These are phyloP conservation scores for Kuraishia capsulata DNA, from an alignment of 805 yeast species.

Conservation along the genomic window DNA sequence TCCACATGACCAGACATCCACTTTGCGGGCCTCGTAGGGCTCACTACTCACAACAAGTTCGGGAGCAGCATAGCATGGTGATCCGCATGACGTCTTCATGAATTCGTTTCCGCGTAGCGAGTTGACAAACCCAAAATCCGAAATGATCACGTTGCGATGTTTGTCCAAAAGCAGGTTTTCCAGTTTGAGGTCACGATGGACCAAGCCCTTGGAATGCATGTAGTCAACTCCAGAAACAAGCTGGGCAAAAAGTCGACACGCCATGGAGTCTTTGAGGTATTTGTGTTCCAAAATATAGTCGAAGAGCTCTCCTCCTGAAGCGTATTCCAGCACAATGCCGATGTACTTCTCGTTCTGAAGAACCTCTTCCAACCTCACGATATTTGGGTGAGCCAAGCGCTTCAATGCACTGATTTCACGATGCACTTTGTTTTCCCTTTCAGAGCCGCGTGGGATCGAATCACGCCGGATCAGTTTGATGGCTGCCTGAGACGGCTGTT, in stretches of 20 bases:
- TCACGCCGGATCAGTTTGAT: constrained; percentile 87
- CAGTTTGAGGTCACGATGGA: constrained; percentile 69
- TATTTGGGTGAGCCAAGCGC: constrained; percentile 85
- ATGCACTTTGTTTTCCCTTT: constrained; percentile 80
- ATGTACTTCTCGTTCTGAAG: constrained; percentile 90
- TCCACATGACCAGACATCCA: constrained; percentile 96
- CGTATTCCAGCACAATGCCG: constrained; percentile 94
- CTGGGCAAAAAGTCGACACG: constrained; percentile 86
- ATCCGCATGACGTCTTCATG: constrained; percentile 94
- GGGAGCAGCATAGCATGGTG: constrained; percentile 98
- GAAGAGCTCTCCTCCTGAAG: constrained; percentile 94
- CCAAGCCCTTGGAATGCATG: constrained; percentile 71
- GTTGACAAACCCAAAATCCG: constrained; percentile 95
- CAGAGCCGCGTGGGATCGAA: constrained; percentile 77
- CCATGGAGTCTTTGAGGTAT: constrained; percentile 77
- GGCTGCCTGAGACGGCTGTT: constrained; percentile 79
- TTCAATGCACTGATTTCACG: constrained; percentile 89
- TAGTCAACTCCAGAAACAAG: constrained; percentile 90
- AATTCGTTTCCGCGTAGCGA: constrained; percentile 64
- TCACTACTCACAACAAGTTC: constrained; percentile 82
- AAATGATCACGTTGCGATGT: constrained; percentile 75
- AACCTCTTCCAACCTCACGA: constrained; percentile 85
- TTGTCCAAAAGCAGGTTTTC: constrained; percentile 74
- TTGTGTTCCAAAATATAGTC: constrained; percentile 85
- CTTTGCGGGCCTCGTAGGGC: constrained; percentile 87